Conservation (phyloP, 2,329 filamentous ascomycete genomes). For the Calonectria multiphialidica region DNA sequence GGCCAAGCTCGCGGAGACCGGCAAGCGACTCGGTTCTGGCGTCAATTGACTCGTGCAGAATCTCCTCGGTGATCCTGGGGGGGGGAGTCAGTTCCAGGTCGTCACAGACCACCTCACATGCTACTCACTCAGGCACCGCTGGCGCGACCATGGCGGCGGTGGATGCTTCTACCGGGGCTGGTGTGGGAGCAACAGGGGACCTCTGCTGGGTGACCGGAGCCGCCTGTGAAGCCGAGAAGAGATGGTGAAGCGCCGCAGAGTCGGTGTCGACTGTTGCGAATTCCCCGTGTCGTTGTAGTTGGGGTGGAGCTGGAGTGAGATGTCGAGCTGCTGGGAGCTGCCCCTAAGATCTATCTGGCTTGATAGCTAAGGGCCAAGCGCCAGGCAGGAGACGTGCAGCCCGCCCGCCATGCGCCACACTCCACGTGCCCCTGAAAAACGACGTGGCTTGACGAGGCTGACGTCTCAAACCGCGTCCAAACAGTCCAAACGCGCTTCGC, state of each 20-base stretch:
- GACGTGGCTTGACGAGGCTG: conserved; percentile 43
- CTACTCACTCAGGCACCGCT: conserved; percentile 78
- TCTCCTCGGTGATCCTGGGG: conserved; percentile 89
- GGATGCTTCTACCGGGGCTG: conserved; percentile 28
- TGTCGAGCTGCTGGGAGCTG: conserved; percentile 35
- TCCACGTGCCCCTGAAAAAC: conserved; percentile 36
- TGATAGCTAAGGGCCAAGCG: conserved; percentile 42
- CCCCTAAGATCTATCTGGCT: conserved; percentile 48
- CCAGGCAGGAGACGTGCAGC: conserved; percentile 33
- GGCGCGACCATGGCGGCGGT: conserved; percentile 75
- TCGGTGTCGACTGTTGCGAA: conserved; percentile 20
- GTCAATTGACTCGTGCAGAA: conserved; percentile 91
- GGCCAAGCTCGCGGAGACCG: conserved; percentile 90
- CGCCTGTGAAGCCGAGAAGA: conserved; percentile 11
- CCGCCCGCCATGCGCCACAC: conserved; percentile 41
- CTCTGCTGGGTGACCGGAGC: conserved; percentile 1
- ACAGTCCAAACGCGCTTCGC: conserved; percentile 42
- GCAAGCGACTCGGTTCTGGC: conserved; percentile 90
- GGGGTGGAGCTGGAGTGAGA: conserved; percentile 36
- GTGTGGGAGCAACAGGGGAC: conserved; percentile 12
- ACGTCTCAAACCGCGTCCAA: conserved; percentile 35
- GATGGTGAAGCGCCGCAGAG: conserved; percentile 7
- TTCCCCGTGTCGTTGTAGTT: conserved; percentile 22
- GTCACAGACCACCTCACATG: conserved; percentile 15
- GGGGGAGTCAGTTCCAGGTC: conserved; percentile 36